Percentiles rank a stretch among this genome's conserved stretches.
Evolutionary conservation across 208 protist species (phyloP).

Genomic region (Leishmania tarentolae): DNA sequence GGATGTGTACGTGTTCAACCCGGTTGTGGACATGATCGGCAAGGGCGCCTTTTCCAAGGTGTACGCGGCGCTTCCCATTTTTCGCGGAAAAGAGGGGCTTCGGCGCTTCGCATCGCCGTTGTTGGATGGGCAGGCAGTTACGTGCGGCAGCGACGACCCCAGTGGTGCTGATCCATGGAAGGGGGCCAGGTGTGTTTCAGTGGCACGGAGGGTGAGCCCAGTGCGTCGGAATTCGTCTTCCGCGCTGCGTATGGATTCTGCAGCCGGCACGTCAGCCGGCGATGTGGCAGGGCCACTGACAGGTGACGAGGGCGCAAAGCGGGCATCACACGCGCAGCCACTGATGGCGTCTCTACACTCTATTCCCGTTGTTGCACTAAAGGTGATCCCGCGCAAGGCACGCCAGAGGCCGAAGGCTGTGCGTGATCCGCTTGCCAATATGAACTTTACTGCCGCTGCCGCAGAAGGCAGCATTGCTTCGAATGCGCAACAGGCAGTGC

Average conservation of each 20-base stretch:
- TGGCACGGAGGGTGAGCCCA: not conserved
- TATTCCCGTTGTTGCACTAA: slow-evolving; percentile 50
- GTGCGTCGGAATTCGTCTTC: not conserved
- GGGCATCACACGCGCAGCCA: not conserved
- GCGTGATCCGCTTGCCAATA: slow-evolving; percentile 2
- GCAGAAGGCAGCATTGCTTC: not conserved
- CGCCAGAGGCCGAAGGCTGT: slow-evolving; percentile 15
- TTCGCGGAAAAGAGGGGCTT: slow-evolving; percentile 37
- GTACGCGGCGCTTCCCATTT: slow-evolving; percentile 70
- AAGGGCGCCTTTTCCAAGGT: slow-evolving; percentile 78
- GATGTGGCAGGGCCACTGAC: not conserved
- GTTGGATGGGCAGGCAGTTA: not conserved
- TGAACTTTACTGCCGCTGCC: not conserved
- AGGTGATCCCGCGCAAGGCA: slow-evolving; percentile 61
- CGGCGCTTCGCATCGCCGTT: slow-evolving; percentile 9
- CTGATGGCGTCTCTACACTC: not conserved
- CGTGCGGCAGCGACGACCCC: not conserved
- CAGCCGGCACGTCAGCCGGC: not conserved
- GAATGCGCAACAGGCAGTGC: not conserved
- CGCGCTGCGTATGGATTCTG: not conserved
- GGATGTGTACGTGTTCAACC: slow-evolving; percentile 78
- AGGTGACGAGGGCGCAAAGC: not conserved
- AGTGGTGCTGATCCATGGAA: not conserved
- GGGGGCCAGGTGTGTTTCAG: not conserved
- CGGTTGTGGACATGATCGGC: slow-evolving; percentile 62